Evolutionary conservation across 106 monocot genomes (phyloP), one percentile per base, ranked within the genome.

Genomic region (Chionographis japonica): DNA sequence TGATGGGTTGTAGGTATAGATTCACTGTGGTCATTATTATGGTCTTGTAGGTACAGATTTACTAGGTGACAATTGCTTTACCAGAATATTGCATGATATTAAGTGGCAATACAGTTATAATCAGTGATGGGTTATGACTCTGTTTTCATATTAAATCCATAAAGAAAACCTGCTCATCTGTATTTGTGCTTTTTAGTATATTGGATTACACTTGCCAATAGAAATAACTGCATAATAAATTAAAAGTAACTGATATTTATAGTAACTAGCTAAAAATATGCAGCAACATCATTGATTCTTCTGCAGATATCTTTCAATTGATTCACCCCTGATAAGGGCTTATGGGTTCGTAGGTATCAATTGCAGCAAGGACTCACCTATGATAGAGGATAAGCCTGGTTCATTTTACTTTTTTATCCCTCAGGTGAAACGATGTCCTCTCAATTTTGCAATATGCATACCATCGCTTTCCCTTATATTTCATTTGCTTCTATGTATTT

Each of bases 231-330:
- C 18, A 15, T 56, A 16, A 4, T 46, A 6, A 46, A 46, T 46
- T 5, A 66, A 14, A 4, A 16, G 49, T 66, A 3, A 1, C 50
- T 72, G 40, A 62, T 72, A 38, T 40, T 54, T 53, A 19, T 51
- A 18, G 12, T 52, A 40, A 19, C 12, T 66, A 35, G 40, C 61
- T 50, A 36, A 77, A 82, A 70, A 67, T 54, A 67, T 73, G 19
- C 54, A n/a, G 55, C 13, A 20, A 46, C 37, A 70, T 60, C 37
- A 70, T 54, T 79, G 52, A 59, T 68, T 80, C 20, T 77, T 77
- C 74, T 85, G 80, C 84, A 95, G 95, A 86, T 95, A 95, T 84
- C 88, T 95, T 79, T 95, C 95, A 75, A 63, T 80, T 66, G 88
- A 91, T 81, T 86, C 82, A 78, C 81, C 83, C 60, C 64, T 84